Base-by-base conservation (phyloP, 208 protist species). In the Wallacemonas sp. region DNA sequence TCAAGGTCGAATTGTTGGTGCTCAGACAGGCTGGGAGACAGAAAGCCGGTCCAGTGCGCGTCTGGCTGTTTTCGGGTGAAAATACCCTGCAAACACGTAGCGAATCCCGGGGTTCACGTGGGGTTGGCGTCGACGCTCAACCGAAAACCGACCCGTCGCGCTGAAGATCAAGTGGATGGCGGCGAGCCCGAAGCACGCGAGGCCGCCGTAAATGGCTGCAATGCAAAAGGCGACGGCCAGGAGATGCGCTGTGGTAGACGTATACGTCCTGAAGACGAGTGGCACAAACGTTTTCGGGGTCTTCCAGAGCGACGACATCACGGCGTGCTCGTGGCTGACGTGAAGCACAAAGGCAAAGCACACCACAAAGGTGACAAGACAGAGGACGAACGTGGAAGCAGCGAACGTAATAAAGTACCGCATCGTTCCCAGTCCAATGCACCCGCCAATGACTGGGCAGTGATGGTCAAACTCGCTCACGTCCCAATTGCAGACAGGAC, bases 401-500 rank as follows among this genome's bases (percentile, higher is more conserved):
- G 86, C 52, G 57, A 93, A 92, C 6, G 68, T 41, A 34, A 92
- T 55, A 56, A 96, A 95, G 68, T 87, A 96, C 16, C 68, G 61
- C 67, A 90, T 84, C 36, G 85, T 96, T 0, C 87, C 68, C n/a
- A 57, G 65, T 0, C 80, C 91, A 23, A 96, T 81, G 74, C 88
- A 94, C 1, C 57, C 80, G 2, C 87, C 87, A 9, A 94, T 9
- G 24, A 87, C 72, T 27, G 55, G 65, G 71, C 91, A 96, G 52
- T 96, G 91, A 56, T 96, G 91, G 61, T 96, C 91, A 54, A 85
- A 96, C 38, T 83, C 80, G 11, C 78, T 56, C 24, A 96, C 81
- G 14, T 68, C 70, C n/a, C 78, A 14, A 9, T 58, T 41, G 54
- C 87, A 93, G 0, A 78, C 33, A 30, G 70, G 72, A 44, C 87